Evolutionary conservation across 306 rosid genomes (phyloP), one percentile per base, ranked within the genome.

Genomic region (Acmispon strigosus): DNA sequence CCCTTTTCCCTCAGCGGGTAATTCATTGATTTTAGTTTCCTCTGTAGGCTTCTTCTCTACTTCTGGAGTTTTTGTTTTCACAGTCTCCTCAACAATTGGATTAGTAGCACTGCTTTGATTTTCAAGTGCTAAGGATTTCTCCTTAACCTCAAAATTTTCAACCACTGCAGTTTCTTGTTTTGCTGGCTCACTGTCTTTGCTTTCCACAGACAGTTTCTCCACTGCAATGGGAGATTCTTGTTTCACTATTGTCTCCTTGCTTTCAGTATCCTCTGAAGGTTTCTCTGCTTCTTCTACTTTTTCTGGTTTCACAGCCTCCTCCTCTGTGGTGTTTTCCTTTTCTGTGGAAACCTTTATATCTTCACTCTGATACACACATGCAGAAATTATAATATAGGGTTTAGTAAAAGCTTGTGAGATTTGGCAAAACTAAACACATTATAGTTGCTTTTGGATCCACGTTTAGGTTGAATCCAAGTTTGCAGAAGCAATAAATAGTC

Each of bases 261-360:
- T 56, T 56, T 63, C 41, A 57, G 47, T 0, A n/a, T 69, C 72
- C 22, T 39, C 80, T 5, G 17, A 56, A 47, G 73, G 34, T 37
- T 80, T 74, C 29, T 54, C 7, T 0, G 18, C 52, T 14, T 44
- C 52, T 14, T 44, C 75, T 5, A 10, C 14, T 4, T 47, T 39
- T 20, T 57, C 81, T 71, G 69, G 45, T 57, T 41, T 82, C 57
- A 13, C 71, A 7, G 76, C 18, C 58, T 55, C 83, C 72, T 58
- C 81, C 27, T 3, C 69, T 12, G 45, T 8, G 4, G 70, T 49
- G 43, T 83, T 63, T 15, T 56, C 75, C 44, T 50, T 78, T 62
- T 74, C 73, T 36, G 57, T 22, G 49, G 63, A 18, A 47, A 8
- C 70, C 54, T 68, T 75, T 44, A 50, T 34, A 24, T 57, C 80